Evolutionary conservation across 129 eudicot genomes (phyloP).

Genomic region (Flaveria trinervia): DNA sequence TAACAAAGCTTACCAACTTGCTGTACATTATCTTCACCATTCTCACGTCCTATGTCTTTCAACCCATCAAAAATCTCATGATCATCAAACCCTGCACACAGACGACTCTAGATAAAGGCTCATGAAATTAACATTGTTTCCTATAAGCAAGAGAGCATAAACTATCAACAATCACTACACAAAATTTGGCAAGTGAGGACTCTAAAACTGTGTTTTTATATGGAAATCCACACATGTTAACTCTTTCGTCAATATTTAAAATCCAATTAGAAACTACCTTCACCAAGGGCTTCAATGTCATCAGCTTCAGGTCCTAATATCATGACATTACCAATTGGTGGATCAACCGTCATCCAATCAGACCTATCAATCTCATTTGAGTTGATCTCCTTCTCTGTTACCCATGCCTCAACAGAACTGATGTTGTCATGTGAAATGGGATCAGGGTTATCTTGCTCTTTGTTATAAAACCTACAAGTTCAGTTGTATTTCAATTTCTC

Average conservation of each 20-base stretch:
- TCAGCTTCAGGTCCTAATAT: slow-evolving; percentile 57
- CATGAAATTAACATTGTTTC: not conserved
- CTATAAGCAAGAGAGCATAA: not conserved
- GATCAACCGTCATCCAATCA: slow-evolving; percentile 82
- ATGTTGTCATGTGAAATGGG: slow-evolving; percentile 60
- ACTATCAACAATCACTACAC: not conserved
- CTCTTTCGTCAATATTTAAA: not conserved
- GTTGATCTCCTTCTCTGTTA: slow-evolving; percentile 53
- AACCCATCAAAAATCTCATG: slow-evolving; percentile 70
- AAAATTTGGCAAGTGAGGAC: not conserved
- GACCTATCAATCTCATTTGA: slow-evolving; percentile 56
- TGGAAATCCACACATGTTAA: no score
- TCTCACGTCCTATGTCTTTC: slow-evolving; percentile 64
- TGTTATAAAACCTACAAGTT: slow-evolving; percentile 52
- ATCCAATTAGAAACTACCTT: slow-evolving; percentile 48
- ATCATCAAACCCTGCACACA: slow-evolving; percentile 78
- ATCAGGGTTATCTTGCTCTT: slow-evolving; percentile 57
- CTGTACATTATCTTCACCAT: slow-evolving; percentile 43
- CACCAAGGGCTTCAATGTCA: slow-evolving; percentile 78
- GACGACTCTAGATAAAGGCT: slow-evolving; percentile 21
- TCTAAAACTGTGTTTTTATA: not conserved
- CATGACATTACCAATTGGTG: slow-evolving; percentile 57
- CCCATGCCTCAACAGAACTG: slow-evolving; percentile 60
- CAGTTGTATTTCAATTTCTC: not conserved
- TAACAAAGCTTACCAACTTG: slow-evolving; percentile 32